Base-by-base conservation (phyloP, 2,329 filamentous ascomycete genomes). In the Aspergillus japonicus region DNA sequence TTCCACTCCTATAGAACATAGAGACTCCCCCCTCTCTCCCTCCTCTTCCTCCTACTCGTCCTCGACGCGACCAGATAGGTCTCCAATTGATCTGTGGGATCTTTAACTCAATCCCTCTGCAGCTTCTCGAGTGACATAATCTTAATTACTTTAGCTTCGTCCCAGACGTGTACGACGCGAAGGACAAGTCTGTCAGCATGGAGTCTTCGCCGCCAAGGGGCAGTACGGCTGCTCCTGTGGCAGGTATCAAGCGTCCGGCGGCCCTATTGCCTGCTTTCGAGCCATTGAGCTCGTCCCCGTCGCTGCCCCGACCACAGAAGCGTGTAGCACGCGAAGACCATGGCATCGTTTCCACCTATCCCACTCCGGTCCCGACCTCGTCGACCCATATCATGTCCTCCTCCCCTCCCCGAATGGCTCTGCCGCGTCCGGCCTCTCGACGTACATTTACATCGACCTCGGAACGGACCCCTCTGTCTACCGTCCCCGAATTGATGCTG, bases 331-430 rank as follows among this genome's bases (percentile, higher is more conserved):
- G 78, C 69, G 78, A 79, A 66, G 73, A 75, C 47, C 71, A 75
- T 60, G 72, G 73, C 33, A 71, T 77, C 57, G 65, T 72, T 57
- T 75, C 75, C 66, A 92, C 89, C 71, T 98, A 98, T 78, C 95
- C 95, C 47, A 98, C 95, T 2, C 95, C 95, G 1, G 85, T 96
- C 62, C 93, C 94, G 21, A 97, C 94, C 4, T 98, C 95, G 3
- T 96, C 92, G 66, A 96, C 94, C 50, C 91, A 91, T 70, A 91
- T 97, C 69, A 81, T 96, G 66, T 92, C 91, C 42, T 96, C 92
- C 51, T 96, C 93, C 58, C 93, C 93, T 51, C 88, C 90, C 59
- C 83, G 78, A 76, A 69, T 78, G 74, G 63, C 71, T 59, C 51
- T 73, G 73, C 68, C 81, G 67, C 81, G 78, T 72, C 77, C 85